phyloP scores from a whole-genome alignment of 2,329 filamentous ascomycete genomes.

The Acrocalymma vagum region DNA sequence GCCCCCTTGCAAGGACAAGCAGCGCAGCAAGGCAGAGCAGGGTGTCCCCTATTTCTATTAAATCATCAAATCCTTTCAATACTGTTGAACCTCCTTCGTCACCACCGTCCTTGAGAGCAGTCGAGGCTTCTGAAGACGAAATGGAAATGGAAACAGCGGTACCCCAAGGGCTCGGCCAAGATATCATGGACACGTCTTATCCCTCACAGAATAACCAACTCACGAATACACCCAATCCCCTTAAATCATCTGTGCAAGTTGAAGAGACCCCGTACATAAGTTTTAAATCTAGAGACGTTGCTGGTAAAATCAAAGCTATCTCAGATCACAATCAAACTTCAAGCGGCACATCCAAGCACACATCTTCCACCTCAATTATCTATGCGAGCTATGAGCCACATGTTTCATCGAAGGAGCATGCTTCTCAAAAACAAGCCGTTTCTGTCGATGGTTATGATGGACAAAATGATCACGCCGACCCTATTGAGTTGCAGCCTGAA shows the following conservation, averaged over 20 bases:
- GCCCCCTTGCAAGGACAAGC: neutral
- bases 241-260: constrained; percentile 30
- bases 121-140: constrained; percentile 30
- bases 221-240: neutral
- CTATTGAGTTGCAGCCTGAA: neutral
- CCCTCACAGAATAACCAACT: no score
- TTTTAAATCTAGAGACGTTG: constrained; percentile 15
- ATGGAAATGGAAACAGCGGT: constrained; percentile 39
- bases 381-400: constrained; percentile 29
- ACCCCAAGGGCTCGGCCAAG: constrained; percentile 39
- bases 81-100: constrained; percentile 23
- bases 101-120: constrained; percentile 12
- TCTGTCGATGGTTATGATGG: neutral
- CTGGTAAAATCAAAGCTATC: constrained; percentile 1
- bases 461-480: no score
- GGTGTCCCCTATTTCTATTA: constrained; percentile 2
- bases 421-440: no score
- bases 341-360: constrained; percentile 22
- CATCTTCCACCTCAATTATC: constrained; percentile 34
- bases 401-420: constrained; percentile 1
- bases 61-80: constrained; percentile 20
- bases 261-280: constrained; percentile 39
- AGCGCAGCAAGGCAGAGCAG: neutral
- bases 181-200: constrained; percentile 6
- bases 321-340: constrained; percentile 17